These are phyloP conservation scores for Arachnomyces sp. DNA, from an alignment of 2,329 filamentous ascomycete species.

Conservation along the genomic window DNA sequence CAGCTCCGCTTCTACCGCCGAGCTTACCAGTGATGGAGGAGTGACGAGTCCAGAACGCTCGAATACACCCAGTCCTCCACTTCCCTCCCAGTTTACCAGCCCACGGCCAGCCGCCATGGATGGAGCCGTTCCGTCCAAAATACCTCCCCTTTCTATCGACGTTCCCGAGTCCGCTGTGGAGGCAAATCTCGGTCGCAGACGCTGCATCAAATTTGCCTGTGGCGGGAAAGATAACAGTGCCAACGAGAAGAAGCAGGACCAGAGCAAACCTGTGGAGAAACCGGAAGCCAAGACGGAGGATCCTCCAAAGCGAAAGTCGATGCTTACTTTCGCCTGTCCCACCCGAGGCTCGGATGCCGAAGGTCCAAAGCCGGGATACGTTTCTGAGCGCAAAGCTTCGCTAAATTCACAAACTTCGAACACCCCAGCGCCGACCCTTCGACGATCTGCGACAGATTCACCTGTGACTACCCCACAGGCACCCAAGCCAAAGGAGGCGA, in stretches of 20 bases:
- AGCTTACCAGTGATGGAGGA: constrained; percentile 90
- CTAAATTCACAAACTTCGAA: constrained; percentile 13
- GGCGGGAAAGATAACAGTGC: constrained; percentile 49
- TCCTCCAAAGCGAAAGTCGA: constrained; percentile 35
- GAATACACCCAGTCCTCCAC: constrained; percentile 81
- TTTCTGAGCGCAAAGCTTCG: constrained; percentile 17
- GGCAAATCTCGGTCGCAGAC: constrained; percentile 64
- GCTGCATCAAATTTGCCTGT: constrained; percentile 90
- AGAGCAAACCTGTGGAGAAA: constrained; percentile 21
- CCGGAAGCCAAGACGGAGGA: constrained; percentile 16
- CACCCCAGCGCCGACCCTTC: constrained; percentile 19
- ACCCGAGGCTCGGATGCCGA: constrained; percentile 23
- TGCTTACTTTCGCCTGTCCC: constrained; percentile 42
- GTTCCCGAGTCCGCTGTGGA: constrained; percentile 51
- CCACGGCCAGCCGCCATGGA: constrained; percentile 13
- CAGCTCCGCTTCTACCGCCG: constrained; percentile 61
- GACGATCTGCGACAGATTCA: constrained; percentile 9
- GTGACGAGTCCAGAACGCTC: constrained; percentile 83
- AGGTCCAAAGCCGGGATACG: constrained; percentile 18
- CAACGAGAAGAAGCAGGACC: constrained; percentile 31
- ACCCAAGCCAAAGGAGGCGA: constrained; percentile 8
- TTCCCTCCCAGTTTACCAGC: constrained; percentile 39
- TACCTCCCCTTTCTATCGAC: constrained; percentile 24
- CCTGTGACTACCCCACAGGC: constrained; percentile 8
- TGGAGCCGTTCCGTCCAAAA: constrained; percentile 15